A percentile compares a stretch with the other conserved stretches of the same genome.
Evolutionary conservation across 768 basidiomycete genomes (phyloP).

Genomic region (Zangia roseola): DNA sequence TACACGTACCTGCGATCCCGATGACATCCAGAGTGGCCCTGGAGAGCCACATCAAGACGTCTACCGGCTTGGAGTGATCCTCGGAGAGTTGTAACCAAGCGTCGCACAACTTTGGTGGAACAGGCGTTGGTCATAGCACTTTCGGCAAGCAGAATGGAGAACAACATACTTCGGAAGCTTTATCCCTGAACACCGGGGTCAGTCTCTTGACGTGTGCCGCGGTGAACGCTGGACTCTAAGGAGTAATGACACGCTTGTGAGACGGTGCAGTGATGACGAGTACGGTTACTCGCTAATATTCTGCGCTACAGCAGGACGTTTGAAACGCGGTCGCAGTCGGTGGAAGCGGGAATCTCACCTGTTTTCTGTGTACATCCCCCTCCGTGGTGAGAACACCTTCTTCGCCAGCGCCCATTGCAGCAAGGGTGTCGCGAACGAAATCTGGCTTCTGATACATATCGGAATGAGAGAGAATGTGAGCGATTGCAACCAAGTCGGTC

Average conservation of each 20-base stretch:
- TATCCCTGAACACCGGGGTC: conserved; percentile 57
- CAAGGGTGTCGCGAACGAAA: conserved; percentile 50
- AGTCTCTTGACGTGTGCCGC: conserved; percentile 47
- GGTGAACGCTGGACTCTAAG: conserved; percentile 52
- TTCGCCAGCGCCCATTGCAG: conserved; percentile 49
- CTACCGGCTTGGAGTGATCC: conserved; percentile 37
- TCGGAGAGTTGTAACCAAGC: conserved; percentile 33
- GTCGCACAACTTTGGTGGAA: conserved; percentile 43
- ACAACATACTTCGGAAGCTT: conserved; percentile 48
- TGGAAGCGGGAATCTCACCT: conserved; percentile 31
- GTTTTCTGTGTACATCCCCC: conserved; percentile 55
- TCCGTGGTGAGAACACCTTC: conserved; percentile 52
- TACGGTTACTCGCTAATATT: conserved; percentile 43
- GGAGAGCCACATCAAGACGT: conserved; percentile 64
- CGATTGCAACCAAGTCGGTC: conserved; percentile 55
- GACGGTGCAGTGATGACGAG: background rate
- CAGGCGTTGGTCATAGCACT: background rate
- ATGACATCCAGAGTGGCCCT: conserved; percentile 76
- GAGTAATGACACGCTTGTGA: background rate
- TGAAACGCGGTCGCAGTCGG: background rate
- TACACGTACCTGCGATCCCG: conserved; percentile 56
- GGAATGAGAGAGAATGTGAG: conserved; percentile 54
- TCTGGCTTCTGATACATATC: conserved; percentile 65
- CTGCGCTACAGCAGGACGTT: conserved; percentile 38
- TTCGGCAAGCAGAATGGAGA: background rate